Conservation (phyloP, 75 land plant genomes). For the Sequoiadendron giganteum region DNA sequence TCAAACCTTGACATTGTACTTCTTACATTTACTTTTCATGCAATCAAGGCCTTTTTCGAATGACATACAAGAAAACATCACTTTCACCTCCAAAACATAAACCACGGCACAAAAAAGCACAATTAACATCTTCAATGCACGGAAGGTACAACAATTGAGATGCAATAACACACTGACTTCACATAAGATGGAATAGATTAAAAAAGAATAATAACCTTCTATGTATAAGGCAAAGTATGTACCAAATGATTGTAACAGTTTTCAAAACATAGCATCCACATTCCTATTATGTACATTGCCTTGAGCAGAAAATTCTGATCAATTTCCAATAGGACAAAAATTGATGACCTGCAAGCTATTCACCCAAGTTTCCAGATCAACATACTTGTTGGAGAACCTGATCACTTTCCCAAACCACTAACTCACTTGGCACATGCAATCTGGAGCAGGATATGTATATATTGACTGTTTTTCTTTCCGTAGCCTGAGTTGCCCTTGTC, state of each 20-base stretch:
- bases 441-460: conserved; percentile 95
- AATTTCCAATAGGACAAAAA: background rate
- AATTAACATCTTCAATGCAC: background rate
- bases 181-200: background rate
- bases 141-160: background rate
- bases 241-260: background rate
- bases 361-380: background rate
- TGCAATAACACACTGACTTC: background rate
- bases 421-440: conserved; percentile 73
- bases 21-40: background rate
- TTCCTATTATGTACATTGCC: background rate
- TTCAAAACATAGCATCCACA: background rate
- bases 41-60: background rate
- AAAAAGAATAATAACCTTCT: background rate
- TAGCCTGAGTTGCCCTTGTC: conserved; percentile 73
- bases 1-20: background rate
- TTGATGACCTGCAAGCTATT: background rate
- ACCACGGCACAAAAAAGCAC: background rate
- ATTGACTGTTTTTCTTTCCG: conserved; percentile 77
- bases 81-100: background rate
- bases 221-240: background rate
- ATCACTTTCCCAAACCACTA: background rate
- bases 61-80: background rate
- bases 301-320: background rate
- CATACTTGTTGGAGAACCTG: background rate